These are phyloP conservation scores for Actinomortierella ambigua DNA, from an alignment of 371 early-diverging fungal species.

Conservation along the genomic window DNA sequence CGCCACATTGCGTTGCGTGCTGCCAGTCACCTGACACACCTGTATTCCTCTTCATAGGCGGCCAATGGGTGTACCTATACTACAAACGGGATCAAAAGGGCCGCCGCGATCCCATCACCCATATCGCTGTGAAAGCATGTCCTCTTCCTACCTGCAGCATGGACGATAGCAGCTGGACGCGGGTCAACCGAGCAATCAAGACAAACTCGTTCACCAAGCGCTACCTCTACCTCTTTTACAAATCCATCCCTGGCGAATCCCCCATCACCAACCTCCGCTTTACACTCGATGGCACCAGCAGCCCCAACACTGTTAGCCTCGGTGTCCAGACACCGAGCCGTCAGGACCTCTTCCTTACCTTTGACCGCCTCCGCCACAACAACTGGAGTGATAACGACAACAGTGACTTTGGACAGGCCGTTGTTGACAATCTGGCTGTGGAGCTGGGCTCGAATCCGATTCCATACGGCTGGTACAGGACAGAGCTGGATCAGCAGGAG, in stretches of 20 bases:
- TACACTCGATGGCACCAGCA: conserved; percentile 18
- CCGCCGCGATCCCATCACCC: conserved; percentile 52
- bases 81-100: conserved; percentile 16
- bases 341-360: too few species aligned
- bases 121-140: conserved; percentile 57
- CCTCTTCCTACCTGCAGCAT: conserved; percentile 52
- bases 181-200: conserved; percentile 40
- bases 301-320: too few species aligned
- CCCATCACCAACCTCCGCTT: conserved; percentile 24
- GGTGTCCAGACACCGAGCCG: too few species aligned
- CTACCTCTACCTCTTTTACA: conserved; percentile 27
- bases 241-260: conserved; percentile 25
- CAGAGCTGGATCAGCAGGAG: conserved; percentile 10
- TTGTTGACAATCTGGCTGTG: conserved; percentile 54
- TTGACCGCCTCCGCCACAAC: too few species aligned
- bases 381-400: too few species aligned
- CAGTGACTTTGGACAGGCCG: neutral
- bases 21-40: too few species aligned
- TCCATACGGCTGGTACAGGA: conserved; percentile 23
- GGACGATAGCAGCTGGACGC: conserved; percentile 49
- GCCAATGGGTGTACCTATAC: conserved; percentile 45
- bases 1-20: too few species aligned
- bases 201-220: conserved; percentile 28
- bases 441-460: conserved; percentile 49
- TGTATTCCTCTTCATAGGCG: conserved; percentile 16